Evolutionary conservation across 2,329 filamentous ascomycete species (phyloP), one percentile per base, ranked within the genome.

Genomic region (Xylariaceae sp.): DNA sequence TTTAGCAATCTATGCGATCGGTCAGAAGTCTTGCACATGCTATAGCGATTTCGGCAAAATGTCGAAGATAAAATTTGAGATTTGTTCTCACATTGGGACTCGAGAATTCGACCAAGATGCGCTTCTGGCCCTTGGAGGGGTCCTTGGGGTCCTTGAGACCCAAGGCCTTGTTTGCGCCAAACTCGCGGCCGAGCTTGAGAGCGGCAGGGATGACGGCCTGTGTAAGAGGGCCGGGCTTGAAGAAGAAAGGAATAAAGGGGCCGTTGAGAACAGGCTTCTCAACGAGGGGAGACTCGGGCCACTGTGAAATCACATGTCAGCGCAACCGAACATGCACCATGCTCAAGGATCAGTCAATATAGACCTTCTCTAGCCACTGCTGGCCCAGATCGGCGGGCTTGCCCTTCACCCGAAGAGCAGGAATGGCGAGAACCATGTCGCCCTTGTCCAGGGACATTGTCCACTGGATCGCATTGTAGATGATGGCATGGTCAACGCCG

Each of bases 361-460:
- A 57, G 66, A 86, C 86, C 78, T 87, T 83, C 39, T 77, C 77
- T 41, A 77, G 76, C 83, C 85, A 88, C 69, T 89, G 81, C 63
- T 77, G 73, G 10, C 82, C 85, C 55, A 88, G 76, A 65, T 82
- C 83, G 61, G 79, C 77, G 9, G 86, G 85, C 72, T 88, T 88
- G 64, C 86, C 86, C 76, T 88, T 93, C 69, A 93, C 75, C 62
- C 90, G 82, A 64, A 96, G 81, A n/a, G 90, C 88, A 13, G 91
- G 89, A 7, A 90, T 85, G 7, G 90, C 87, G 51, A 96, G 76
- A 56, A 89, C 83, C 67, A 95, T 76, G 74, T 96, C 91, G 52
- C 91, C 91, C 78, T 92, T 91, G 65, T 94, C 90, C 18, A 92
- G 79, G 44, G 87, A 84, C 63, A 84, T 80, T 4, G 90, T 93